Conservation (phyloP, 805 yeast species). For the Barnettozyma californica region DNA sequence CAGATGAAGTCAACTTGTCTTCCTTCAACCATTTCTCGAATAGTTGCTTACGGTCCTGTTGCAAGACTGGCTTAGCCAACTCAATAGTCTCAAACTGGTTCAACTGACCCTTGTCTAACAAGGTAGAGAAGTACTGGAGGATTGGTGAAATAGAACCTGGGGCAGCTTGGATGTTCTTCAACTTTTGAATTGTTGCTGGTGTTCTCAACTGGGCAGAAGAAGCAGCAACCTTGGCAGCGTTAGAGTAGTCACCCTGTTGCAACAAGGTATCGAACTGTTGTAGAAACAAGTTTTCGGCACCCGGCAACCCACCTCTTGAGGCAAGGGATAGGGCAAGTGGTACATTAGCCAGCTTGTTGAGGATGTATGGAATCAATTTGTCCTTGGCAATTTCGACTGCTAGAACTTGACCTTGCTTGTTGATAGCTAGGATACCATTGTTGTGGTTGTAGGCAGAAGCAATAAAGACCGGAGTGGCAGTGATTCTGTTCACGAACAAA, state of each 20-base stretch:
- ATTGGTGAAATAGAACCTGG: slow-evolving; percentile 96
- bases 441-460: slow-evolving; percentile 67
- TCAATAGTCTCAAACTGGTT: slow-evolving; percentile 93
- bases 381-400: slow-evolving; percentile 85
- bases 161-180: slow-evolving; percentile 83
- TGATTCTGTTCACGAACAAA: slow-evolving; percentile 91
- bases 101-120: slow-evolving; percentile 87
- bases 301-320: slow-evolving; percentile 93
- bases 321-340: slow-evolving; percentile 83
- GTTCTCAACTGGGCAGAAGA: slow-evolving; percentile 90
- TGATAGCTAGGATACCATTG: slow-evolving; percentile 87
- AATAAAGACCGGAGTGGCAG: slow-evolving; percentile 92
- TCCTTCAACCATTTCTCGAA: slow-evolving; percentile 96
- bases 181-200: slow-evolving; percentile 87
- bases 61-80: slow-evolving; percentile 90
- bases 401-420: slow-evolving; percentile 91
- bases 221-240: slow-evolving; percentile 97
- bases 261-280: slow-evolving; percentile 89
- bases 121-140: slow-evolving; percentile 83
- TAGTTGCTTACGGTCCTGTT: slow-evolving; percentile 88
- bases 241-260: slow-evolving; percentile 78
- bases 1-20: slow-evolving; percentile 91
- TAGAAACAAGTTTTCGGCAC: slow-evolving; percentile 87
- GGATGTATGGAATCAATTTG: slow-evolving; percentile 82
- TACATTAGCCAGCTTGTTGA: slow-evolving; percentile 81